A percentile compares a stretch with the other conserved stretches of the same genome.
These are phyloP conservation scores for Colletotrichum cuscutae DNA, from an alignment of 2,329 filamentous ascomycete genomes.

Conservation along the genomic window DNA sequence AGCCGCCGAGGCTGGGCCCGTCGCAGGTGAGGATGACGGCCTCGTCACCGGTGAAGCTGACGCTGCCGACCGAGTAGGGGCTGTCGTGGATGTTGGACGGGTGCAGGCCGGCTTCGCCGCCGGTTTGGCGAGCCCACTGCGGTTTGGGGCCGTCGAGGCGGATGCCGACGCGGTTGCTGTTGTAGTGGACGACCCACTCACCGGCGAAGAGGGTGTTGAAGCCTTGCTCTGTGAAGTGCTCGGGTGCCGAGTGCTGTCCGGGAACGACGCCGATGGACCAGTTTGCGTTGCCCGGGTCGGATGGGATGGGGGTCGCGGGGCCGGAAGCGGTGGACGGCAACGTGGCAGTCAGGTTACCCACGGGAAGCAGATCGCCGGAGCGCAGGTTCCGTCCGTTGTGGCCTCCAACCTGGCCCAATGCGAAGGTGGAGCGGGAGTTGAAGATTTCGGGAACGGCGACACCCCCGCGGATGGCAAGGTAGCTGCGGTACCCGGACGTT, in stretches of 20 bases:
- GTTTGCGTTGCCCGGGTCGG: slow-evolving; percentile 37
- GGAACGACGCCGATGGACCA: slow-evolving; percentile 49
- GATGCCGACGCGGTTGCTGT: slow-evolving; percentile 52
- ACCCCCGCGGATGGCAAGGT: slow-evolving; percentile 48
- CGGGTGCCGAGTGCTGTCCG: slow-evolving; percentile 51
- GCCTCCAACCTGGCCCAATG: slow-evolving; percentile 47
- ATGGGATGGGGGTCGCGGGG: slow-evolving; percentile 37
- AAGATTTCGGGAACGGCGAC: slow-evolving; percentile 46
- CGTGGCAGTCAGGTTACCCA: slow-evolving; percentile 21
- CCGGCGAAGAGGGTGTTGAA: slow-evolving; percentile 44
- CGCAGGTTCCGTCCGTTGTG: slow-evolving; percentile 46
- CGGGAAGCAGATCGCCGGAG: slow-evolving; percentile 42
- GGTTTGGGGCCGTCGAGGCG: slow-evolving; percentile 49
- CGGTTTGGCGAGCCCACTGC: slow-evolving; percentile 49
- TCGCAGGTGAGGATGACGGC: slow-evolving; percentile 51
- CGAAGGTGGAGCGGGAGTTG: slow-evolving; percentile 45
- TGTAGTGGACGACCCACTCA: slow-evolving; percentile 52
- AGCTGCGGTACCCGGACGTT: slow-evolving; percentile 45
- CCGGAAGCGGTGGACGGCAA: neutral
- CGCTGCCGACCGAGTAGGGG: slow-evolving; percentile 51
- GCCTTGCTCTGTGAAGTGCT: slow-evolving; percentile 48
- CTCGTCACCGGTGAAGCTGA: slow-evolving; percentile 56
- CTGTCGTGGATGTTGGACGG: slow-evolving; percentile 54
- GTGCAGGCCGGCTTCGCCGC: slow-evolving; percentile 51
- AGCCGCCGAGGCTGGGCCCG: slow-evolving; percentile 53